Evolutionary conservation across 2,329 filamentous ascomycete species (phyloP), one percentile per base, ranked within the genome.

Genomic region (Aspergillus japonicus): DNA sequence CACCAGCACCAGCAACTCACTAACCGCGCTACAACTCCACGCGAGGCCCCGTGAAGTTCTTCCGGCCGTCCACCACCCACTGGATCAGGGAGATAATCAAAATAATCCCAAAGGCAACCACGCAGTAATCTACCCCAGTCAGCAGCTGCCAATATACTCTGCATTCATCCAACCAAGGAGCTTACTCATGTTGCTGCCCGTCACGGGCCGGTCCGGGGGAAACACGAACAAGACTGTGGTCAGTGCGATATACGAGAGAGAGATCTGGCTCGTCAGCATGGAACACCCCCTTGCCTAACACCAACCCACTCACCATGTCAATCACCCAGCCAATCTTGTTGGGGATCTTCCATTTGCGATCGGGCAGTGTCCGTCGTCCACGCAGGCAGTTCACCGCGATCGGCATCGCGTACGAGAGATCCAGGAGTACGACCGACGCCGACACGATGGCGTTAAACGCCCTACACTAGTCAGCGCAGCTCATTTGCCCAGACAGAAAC

Each of bases 221-320:
- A 92, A 90, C 4, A 91, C 80, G 71, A 92, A 92, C 1, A 92
- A 77, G 0, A 91, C 86, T 0, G 88, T 91, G 0, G 89, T 91
- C 14, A 91, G 71, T 12, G 86, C 76, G 0, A 87, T 85, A 75
- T 88, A 92, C 0, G 79, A 78, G 47, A 92, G 80, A 3, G 70
- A 67, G 35, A 74, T 62, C 89, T 87, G 33, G 4, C 21, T 1
- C 19, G 23, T 67, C 10, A 71, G 58, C 21, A 12, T n/a, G 16
- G 33, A 16, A 11, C n/a, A 10, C 47, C 2, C 1, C 11, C 44
- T 3, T n/a, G n/a, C n/a, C n/a, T 2, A 19, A 39, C 12, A n/a
- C 11, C 60, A 6, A 16, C 24, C 66, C 76, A 63, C 52, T 10
- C 69, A 83, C 77, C 21, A 80, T 64, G 68, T 89, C 89, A 23